Base-by-base conservation (phyloP, 2,329 filamentous ascomycete species). In the Lecanicillium sp. region DNA sequence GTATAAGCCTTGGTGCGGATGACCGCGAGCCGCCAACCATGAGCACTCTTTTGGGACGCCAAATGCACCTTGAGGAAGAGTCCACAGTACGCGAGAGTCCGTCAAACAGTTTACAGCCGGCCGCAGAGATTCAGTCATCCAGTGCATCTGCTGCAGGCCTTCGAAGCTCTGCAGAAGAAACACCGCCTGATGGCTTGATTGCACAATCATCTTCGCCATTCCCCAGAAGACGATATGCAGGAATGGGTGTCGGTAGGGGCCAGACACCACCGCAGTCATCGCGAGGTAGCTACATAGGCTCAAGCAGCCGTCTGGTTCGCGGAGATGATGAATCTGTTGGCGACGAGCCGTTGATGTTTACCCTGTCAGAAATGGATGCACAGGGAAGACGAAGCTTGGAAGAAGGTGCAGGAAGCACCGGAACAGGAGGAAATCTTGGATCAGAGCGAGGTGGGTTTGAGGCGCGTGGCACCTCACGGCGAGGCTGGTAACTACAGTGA, bases 271-370 rank as follows among this genome's bases (percentile, higher is more conserved):
- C 64, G 1, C 62, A 65, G 17, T 67, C 65, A 20, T 64, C 62
- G 4, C 57, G 68, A 17, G 68, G 66, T 22, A 72, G 68, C 46
- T 66, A 70, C 43, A 57, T 56, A 2, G 64, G 65, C 17, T 65
- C 62, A 3, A 55, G 54, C 10, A 55, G 56, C 19, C 54, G 64
- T n/a, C 50, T 62, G 14, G 53, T 51, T 4, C 61, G 64, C 4
- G 62, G 56, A n/a, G 66, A 69, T 17, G 62, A 66, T 32, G 65
- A 68, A 37, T 73, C 74, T 5, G 59, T 66, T 17, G 79, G 83
- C 43, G 82, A 84, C 39, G 82, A 87, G 51, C 79, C 79, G 1
- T 58, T 87, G 9, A 67, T 87, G 9, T 87, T 87, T 57, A 79
- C 82, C 46, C 77, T 87, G 68, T 84, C 79, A 27, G 82, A 87